Evolutionary conservation across 2,329 filamentous ascomycete genomes (phyloP).

Genomic region (Penicillium thymicola): DNA sequence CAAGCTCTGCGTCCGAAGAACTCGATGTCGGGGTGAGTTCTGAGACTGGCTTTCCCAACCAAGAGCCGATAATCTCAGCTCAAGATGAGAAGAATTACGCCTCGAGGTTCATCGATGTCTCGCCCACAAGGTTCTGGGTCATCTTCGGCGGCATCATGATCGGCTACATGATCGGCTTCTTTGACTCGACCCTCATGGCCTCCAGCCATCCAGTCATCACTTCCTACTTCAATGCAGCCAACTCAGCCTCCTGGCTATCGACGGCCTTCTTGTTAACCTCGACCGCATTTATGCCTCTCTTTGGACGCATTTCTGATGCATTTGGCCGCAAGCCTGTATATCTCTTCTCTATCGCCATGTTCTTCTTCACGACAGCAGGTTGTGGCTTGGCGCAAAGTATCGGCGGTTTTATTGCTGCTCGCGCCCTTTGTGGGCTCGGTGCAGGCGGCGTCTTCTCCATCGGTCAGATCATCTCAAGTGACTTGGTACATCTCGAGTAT

Average conservation of each 20-base stretch:
- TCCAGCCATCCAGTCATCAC: conserved; percentile 78
- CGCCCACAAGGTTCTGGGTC: conserved; percentile 55
- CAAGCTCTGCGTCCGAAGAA: conserved; percentile 28
- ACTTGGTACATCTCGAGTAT: conserved; percentile 70
- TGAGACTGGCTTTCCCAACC: conserved; percentile 5
- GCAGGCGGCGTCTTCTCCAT: conserved; percentile 71
- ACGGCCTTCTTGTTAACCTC: conserved; percentile 75
- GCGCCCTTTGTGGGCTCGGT: conserved; percentile 69
- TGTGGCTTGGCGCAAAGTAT: conserved; percentile 69
- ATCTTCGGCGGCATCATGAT: conserved; percentile 60
- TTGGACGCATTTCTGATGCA: conserved; percentile 71
- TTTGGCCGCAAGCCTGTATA: conserved; percentile 68
- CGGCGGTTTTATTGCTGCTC: conserved; percentile 65
- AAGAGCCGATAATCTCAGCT: not conserved
- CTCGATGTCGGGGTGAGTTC: conserved; percentile 26
- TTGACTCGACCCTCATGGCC: conserved; percentile 78
- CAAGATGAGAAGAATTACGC: conserved; percentile 24
- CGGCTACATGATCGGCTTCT: conserved; percentile 58
- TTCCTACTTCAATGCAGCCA: conserved; percentile 72
- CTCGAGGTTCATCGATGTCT: conserved; percentile 38
- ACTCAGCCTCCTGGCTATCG: conserved; percentile 78
- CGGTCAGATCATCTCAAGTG: conserved; percentile 58
- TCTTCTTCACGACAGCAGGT: conserved; percentile 64
- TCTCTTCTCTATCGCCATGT: conserved; percentile 59
- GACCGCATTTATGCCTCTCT: conserved; percentile 71